phyloP scores from a whole-genome alignment of 2,329 filamentous ascomycete species.

The Aquanectria penicillioides region DNA sequence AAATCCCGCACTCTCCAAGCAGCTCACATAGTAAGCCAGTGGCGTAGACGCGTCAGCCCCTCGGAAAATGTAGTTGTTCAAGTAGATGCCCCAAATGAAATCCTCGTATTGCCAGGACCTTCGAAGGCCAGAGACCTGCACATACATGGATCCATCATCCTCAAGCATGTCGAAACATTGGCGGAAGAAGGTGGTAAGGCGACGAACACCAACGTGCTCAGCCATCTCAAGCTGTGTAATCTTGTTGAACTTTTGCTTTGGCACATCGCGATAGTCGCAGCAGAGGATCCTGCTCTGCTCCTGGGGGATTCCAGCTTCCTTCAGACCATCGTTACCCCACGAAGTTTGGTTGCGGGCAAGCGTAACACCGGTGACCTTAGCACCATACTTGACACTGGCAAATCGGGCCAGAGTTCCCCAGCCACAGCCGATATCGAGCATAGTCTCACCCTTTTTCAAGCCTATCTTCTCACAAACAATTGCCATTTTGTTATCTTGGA shows the following conservation, averaged over 20 bases:
- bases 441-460: conserved; percentile 79
- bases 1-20: conserved; percentile 74
- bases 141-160: conserved; percentile 93
- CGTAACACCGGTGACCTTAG: conserved; percentile 86
- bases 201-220: conserved; percentile 95
- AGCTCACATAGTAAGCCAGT: conserved; percentile 85
- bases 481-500: conserved; percentile 97
- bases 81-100: conserved; percentile 96
- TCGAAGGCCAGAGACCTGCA: conserved; percentile 93
- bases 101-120: conserved; percentile 99
- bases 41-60: conserved; percentile 95
- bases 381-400: conserved; percentile 90
- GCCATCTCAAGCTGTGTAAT: conserved; percentile 99
- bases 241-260: conserved; percentile 86
- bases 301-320: conserved; percentile 82
- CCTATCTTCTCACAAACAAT: conserved; percentile 96
- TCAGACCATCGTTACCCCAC: conserved; percentile 92
- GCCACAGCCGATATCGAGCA: conserved; percentile 96
- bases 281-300: conserved; percentile 92
- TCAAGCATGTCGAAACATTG: conserved; percentile 96
- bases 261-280: conserved; percentile 97
- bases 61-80: conserved; percentile 99
- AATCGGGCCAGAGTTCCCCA: conserved; percentile 97
- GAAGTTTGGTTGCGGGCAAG: conserved; percentile 95
- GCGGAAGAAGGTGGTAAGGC: conserved; percentile 81